Percentiles rank a stretch among this genome's conserved stretches.
These are phyloP conservation scores for Trichosporon asahii DNA, from an alignment of 1,284 basidiomycete species.

Conservation along the genomic window DNA sequence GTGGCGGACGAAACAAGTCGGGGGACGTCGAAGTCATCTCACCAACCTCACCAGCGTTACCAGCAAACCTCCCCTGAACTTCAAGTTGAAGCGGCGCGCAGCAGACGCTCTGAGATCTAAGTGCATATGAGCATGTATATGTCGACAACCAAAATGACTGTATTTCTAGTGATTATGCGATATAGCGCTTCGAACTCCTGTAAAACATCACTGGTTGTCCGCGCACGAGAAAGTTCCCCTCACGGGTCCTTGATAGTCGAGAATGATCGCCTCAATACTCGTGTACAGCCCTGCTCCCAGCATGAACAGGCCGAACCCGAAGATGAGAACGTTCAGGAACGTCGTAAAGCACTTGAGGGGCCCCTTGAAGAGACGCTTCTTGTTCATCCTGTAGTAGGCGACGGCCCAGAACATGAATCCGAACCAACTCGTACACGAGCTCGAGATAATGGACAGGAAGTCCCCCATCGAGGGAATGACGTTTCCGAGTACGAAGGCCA, in stretches of 20 bases:
- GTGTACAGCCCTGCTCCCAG: slow-evolving; percentile 55
- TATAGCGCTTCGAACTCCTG: not conserved
- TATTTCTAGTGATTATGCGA: not conserved
- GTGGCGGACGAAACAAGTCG: too few relatives aligned
- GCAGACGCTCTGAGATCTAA: too few relatives aligned
- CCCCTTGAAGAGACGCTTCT: slow-evolving; percentile 38
- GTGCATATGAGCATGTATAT: not conserved
- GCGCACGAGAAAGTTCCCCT: slow-evolving; percentile 30
- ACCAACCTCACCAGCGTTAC: too few relatives aligned
- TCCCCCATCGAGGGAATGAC: slow-evolving; percentile 54
- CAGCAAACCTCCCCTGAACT: too few relatives aligned
- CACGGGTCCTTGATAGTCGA: slow-evolving; percentile 34
- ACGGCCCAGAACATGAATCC: slow-evolving; percentile 55
- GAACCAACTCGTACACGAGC: slow-evolving; percentile 42
- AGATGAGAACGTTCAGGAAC: slow-evolving; percentile 51
- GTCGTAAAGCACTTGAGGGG: slow-evolving; percentile 33
- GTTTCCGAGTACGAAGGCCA: slow-evolving; percentile 62
- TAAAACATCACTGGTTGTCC: slow-evolving; percentile 16
- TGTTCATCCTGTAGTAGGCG: slow-evolving; percentile 53
- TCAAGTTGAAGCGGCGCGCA: too few relatives aligned
- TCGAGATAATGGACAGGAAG: slow-evolving; percentile 51
- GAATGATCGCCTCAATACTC: slow-evolving; percentile 53
- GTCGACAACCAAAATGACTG: not conserved
- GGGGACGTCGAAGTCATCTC: too few relatives aligned
- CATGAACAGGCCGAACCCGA: slow-evolving; percentile 52